phyloP scores from a whole-genome alignment of 2,329 filamentous ascomycete genomes.

The Ambrosiella xylebori region DNA sequence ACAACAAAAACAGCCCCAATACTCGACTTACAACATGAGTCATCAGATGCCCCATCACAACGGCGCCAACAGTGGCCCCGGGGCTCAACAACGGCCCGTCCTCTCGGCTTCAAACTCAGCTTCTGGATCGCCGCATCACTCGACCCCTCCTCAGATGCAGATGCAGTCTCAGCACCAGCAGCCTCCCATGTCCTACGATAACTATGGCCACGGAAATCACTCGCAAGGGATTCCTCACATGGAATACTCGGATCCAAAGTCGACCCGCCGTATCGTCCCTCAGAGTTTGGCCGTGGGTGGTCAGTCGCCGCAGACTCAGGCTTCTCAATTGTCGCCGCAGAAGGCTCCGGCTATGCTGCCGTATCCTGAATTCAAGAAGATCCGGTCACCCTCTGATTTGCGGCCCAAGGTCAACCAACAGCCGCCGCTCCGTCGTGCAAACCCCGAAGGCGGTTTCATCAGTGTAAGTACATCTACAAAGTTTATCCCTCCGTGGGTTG shows the following conservation, averaged over 20 bases:
- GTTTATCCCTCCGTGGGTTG: neutral
- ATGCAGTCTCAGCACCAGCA: slow-evolving; percentile 12
- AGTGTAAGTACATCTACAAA: slow-evolving; percentile 51
- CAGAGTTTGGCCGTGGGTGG: slow-evolving; percentile 19
- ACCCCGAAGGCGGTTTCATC: slow-evolving; percentile 94
- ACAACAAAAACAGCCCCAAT: slow-evolving; percentile 10
- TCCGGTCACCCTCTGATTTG: slow-evolving; percentile 56
- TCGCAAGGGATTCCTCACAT: slow-evolving; percentile 37
- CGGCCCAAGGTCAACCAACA: slow-evolving; percentile 71
- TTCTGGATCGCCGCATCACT: slow-evolving; percentile 11
- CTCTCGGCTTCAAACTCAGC: slow-evolving; percentile 41
- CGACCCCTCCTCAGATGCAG: slow-evolving; percentile 9
- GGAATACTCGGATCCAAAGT: slow-evolving; percentile 41
- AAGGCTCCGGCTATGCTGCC: slow-evolving; percentile 37
- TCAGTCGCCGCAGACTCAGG: slow-evolving; percentile 15
- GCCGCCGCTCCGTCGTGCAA: slow-evolving; percentile 79
- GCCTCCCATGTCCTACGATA: slow-evolving; percentile 34
- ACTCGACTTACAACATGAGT: neutral
- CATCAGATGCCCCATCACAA: slow-evolving; percentile 21
- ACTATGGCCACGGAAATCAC: slow-evolving; percentile 29
- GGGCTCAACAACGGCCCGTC: slow-evolving; percentile 36
- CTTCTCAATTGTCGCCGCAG: slow-evolving; percentile 15
- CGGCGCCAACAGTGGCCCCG: slow-evolving; percentile 35
- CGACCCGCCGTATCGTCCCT: slow-evolving; percentile 36
- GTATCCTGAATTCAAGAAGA: slow-evolving; percentile 75